Percentiles rank a stretch among this genome's conserved stretches.
These are phyloP conservation scores for Albugo candida DNA, from an alignment of 352 stramenopile species.

Conservation along the genomic window DNA sequence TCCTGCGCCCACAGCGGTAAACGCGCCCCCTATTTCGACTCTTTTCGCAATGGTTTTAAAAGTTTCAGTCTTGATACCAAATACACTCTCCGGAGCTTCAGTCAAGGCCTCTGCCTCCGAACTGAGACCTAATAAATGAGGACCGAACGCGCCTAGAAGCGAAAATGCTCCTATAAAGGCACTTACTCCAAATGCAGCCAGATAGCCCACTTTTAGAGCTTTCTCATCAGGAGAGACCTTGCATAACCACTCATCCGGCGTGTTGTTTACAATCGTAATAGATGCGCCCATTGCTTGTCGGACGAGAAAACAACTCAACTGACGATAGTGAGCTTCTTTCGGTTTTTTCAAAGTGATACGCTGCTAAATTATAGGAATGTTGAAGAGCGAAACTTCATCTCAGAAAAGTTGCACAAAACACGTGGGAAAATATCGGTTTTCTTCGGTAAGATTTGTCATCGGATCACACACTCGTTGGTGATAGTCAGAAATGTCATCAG, in stretches of 20 bases:
- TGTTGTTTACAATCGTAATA: conserved; percentile 15
- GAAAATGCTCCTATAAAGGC: background rate
- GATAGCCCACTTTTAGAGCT: conserved; percentile 8
- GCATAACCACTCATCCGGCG: conserved; percentile 9
- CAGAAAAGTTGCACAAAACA: too few species aligned
- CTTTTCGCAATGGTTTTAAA: conserved; percentile 1
- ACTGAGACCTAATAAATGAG: background rate
- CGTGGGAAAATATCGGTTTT: too few species aligned
- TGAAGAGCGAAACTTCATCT: too few species aligned
- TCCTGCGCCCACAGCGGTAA: background rate
- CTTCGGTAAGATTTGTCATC: too few species aligned
- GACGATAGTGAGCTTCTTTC: too few species aligned
- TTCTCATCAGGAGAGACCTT: conserved; percentile 9
- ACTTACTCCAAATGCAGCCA: conserved; percentile 3
- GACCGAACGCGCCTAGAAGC: too few species aligned
- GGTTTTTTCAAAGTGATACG: too few species aligned
- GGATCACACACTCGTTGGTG: too few species aligned
- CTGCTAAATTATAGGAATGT: too few species aligned
- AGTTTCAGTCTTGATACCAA: conserved; percentile 6
- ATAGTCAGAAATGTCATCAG: too few species aligned
- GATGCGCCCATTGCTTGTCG: conserved; percentile 11
- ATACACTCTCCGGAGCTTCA: conserved; percentile 5
- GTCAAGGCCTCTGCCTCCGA: background rate
- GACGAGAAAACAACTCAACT: too few species aligned
- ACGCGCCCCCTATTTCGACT: background rate